A percentile compares a stretch with the other conserved stretches of the same genome.
phyloP scores from a whole-genome alignment of 148 eudicot species.

The Chenopodium formosanum region DNA sequence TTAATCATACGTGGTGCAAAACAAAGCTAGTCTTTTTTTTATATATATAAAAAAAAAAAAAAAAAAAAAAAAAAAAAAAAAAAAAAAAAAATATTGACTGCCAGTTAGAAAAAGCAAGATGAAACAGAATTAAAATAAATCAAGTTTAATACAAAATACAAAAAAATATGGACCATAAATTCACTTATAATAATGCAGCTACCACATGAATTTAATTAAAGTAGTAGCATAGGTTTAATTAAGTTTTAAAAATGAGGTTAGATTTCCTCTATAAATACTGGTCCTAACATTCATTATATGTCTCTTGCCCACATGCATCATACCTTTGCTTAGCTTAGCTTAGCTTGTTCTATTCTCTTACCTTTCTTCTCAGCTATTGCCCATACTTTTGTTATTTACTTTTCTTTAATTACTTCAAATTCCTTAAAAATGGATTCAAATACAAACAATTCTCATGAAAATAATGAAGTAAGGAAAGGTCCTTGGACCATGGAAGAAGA shows the following conservation, averaged over 20 bases:
- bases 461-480: slow-evolving; percentile 79
- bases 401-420: too few species aligned
- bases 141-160: too few species aligned
- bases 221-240: neutral
- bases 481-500: slow-evolving; percentile 99
- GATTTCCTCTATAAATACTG: neutral
- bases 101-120: too few species aligned
- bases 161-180: neutral
- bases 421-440: slow-evolving; percentile 49
- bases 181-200: neutral
- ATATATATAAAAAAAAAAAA: too few species aligned
- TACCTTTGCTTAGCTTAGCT: too few species aligned
- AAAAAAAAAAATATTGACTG: too few species aligned
- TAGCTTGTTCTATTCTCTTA: neutral
- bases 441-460: slow-evolving; percentile 47
- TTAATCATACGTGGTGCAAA: too few species aligned
- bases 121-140: too few species aligned
- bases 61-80: too few species aligned
- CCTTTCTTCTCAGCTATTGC: neutral
- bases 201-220: neutral
- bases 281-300: neutral
- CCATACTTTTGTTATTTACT: too few species aligned
- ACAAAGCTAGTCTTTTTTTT: too few species aligned
- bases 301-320: neutral
- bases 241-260: neutral